Percentiles rank a stretch among this genome's conserved stretches.
Conservation (phyloP, 345 rosid genomes). For the Arabidopsis arenosa region DNA sequence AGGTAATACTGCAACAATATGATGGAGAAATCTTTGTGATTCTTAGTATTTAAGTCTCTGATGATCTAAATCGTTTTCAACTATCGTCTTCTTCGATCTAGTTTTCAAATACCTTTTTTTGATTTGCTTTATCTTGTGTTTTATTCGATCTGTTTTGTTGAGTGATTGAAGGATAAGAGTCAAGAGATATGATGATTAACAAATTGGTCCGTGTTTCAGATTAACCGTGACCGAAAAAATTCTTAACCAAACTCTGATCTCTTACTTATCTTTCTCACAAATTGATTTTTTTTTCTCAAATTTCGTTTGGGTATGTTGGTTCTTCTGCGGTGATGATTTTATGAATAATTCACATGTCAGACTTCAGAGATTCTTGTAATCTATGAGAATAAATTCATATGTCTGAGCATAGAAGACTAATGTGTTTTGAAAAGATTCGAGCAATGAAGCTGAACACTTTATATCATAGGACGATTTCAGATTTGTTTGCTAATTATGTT, state of each 20-base stretch:
- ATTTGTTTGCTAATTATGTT: no score
- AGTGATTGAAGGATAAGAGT: background rate
- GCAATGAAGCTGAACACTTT: background rate
- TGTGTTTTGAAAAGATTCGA: background rate
- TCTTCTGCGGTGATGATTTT: slow-evolving; percentile 37
- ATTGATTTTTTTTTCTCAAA: no score
- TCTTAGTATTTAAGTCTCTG: slow-evolving; percentile 49
- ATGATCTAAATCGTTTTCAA: slow-evolving; percentile 12
- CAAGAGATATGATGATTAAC: slow-evolving; percentile 42
- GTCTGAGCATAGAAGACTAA: slow-evolving; percentile 34
- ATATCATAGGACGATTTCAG: no score
- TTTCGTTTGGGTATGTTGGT: fast-evolving
- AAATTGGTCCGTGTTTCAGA: slow-evolving; percentile 51
- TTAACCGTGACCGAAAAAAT: slow-evolving; percentile 39
- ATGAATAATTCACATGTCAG: slow-evolving; percentile 47
- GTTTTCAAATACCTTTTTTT: background rate
- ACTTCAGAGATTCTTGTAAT: slow-evolving; percentile 48
- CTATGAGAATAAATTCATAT: slow-evolving; percentile 43
- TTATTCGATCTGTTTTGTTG: background rate
- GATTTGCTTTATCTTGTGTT: background rate
- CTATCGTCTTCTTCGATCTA: background rate
- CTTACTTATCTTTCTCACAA: background rate
- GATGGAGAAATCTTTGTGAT: slow-evolving; percentile 44
- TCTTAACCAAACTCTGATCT: slow-evolving; percentile 48
- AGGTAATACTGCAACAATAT: slow-evolving; percentile 48